Conservation (phyloP, 2,329 filamentous ascomycete species). For the Zymoseptoria crescenta region DNA sequence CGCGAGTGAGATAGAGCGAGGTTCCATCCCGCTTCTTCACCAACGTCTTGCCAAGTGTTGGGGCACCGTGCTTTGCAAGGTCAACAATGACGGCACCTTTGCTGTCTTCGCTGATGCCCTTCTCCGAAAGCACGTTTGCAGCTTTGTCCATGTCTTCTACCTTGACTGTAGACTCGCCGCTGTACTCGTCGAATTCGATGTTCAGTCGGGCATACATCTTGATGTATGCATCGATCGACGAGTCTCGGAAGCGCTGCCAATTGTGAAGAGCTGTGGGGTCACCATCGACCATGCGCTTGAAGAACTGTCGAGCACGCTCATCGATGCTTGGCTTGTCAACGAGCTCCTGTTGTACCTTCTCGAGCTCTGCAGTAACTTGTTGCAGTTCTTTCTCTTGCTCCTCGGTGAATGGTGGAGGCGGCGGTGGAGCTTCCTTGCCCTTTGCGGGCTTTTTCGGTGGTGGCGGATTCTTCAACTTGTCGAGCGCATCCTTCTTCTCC, state of each 20-base stretch:
- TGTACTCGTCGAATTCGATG: conserved; percentile 59
- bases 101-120: conserved; percentile 54
- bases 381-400: conserved; percentile 44
- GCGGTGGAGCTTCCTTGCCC: conserved; percentile 39
- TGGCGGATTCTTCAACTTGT: conserved; percentile 32
- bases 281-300: conserved; percentile 61
- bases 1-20: conserved; percentile 60
- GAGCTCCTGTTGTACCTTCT: conserved; percentile 41
- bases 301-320: conserved; percentile 65
- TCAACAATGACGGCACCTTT: conserved; percentile 63
- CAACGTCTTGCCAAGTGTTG: conserved; percentile 60
- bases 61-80: conserved; percentile 58
- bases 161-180: conserved; percentile 61
- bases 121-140: conserved; percentile 51
- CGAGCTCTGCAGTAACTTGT: conserved; percentile 39
- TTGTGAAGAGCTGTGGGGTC: conserved; percentile 51
- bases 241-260: conserved; percentile 56
- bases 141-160: conserved; percentile 55
- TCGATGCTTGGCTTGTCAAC: conserved; percentile 53
- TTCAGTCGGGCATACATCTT: conserved; percentile 57
- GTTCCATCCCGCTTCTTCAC: conserved; percentile 61
- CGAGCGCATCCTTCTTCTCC: conserved; percentile 36
- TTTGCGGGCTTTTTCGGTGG: conserved; percentile 34
- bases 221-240: conserved; percentile 58
- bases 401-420: conserved; percentile 30